Evolutionary conservation across 2,329 filamentous ascomycete genomes (phyloP), one percentile per base, ranked within the genome.

Genomic region (Herpotrichia juniperi): DNA sequence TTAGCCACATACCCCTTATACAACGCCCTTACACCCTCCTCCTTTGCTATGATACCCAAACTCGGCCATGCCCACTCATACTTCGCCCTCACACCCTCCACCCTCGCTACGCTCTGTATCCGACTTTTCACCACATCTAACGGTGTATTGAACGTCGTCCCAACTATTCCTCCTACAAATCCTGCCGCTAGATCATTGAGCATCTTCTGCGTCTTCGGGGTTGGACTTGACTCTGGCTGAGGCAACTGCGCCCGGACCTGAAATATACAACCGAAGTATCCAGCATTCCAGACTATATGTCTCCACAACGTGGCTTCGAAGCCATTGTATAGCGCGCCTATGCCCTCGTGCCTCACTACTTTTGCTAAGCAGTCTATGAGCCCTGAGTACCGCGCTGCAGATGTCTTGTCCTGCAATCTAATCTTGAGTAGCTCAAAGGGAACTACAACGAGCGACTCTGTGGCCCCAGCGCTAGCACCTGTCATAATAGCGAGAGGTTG

Each of bases 201-300:
- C 39, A 54, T 67, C 51, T 68, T 69, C 46, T 66, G 62, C 28
- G 53, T 43, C 34, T 60, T 57, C 4, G 57, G 49, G 44, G 64
- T 67, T 9, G 32, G 16, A 17, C 49, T 47, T 8, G 31, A 45
- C 2, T 46, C 34, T 9, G 63, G 64, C 12, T 51, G 32, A 17
- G 66, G 62, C 12, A 69, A 25, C 46, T 62, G 58, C 14, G 57
- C 54, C 14, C 66, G 54, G 6, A 69, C 66, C 17, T 67, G 65
- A 45, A 68, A 69, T 19, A 69, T 68, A 34, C 66, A 69, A 5
- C 66, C 66, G 54, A 69, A 69, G 46, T 69, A 69, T 4, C 65
- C 66, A 2, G 66, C 65, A 30, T 69, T 69, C 65, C 66, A 69
- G 6, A 69, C 65, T 5, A 69, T 66, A 34, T 69, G 66, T 16